These are phyloP conservation scores for Skeletonema grethae DNA, from an alignment of 108 stramenopile species.

Conservation along the genomic window DNA sequence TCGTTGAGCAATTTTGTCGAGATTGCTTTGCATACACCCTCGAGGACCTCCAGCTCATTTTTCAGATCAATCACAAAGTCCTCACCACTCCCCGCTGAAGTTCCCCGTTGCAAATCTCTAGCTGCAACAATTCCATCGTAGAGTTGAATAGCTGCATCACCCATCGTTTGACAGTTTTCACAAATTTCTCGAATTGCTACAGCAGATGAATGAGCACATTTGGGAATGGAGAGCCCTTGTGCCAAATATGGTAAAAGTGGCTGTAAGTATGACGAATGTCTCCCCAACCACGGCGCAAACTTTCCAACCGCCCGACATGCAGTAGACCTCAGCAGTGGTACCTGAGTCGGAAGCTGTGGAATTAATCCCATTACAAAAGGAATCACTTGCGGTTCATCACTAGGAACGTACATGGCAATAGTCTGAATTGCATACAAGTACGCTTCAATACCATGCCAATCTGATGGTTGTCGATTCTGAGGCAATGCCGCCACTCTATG, in stretches of 20 bases:
- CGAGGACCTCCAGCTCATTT: slow-evolving; percentile 89
- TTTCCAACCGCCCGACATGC: slow-evolving; percentile 82
- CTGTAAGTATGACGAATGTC: slow-evolving; percentile 71
- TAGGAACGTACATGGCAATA: slow-evolving; percentile 75
- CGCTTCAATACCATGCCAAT: slow-evolving; percentile 87
- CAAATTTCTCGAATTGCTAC: slow-evolving; percentile 88
- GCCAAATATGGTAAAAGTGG: slow-evolving; percentile 84
- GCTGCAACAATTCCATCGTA: slow-evolving; percentile 76
- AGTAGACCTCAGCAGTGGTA: slow-evolving; percentile 70
- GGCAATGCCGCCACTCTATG: slow-evolving; percentile 42
- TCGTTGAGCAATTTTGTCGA: slow-evolving; percentile 60
- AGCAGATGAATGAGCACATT: slow-evolving; percentile 78
- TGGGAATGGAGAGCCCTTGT: slow-evolving; percentile 73
- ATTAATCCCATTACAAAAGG: slow-evolving; percentile 78
- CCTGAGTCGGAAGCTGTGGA: slow-evolving; percentile 68
- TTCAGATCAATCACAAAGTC: slow-evolving; percentile 66
- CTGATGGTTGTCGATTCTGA: slow-evolving; percentile 26
- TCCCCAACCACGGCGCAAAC: slow-evolving; percentile 83
- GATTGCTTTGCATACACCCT: slow-evolving; percentile 86
- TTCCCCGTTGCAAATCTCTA: slow-evolving; percentile 28
- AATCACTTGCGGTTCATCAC: slow-evolving; percentile 69
- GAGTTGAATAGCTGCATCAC: slow-evolving; percentile 80
- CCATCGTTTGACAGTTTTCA: slow-evolving; percentile 68
- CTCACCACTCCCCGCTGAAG: slow-evolving; percentile 21
- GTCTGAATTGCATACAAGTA: slow-evolving; percentile 76